Conservation (phyloP, 2,329 filamentous ascomycete species). For the Tolypocladium amazonense region DNA sequence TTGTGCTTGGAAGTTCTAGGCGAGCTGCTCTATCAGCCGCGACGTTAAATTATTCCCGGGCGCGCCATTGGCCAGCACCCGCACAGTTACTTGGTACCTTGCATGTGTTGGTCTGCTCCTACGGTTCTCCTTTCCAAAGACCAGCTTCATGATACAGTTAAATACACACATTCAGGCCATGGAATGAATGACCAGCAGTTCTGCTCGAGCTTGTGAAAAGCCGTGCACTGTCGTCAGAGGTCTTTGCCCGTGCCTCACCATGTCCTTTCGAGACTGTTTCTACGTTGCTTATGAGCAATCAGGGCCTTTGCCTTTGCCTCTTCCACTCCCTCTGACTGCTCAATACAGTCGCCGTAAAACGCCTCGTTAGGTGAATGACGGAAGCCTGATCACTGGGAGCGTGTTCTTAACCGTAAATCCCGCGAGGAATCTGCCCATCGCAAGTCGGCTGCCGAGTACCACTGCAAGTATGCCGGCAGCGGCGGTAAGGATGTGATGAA, state of each 20-base stretch:
- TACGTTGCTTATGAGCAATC: not conserved
- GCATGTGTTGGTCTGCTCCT: not conserved
- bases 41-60: not conserved
- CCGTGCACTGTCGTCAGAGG: not conserved
- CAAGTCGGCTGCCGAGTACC: no score
- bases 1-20: not conserved
- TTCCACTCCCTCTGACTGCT: not conserved
- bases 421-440: not conserved
- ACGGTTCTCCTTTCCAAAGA: not conserved
- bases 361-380: not conserved
- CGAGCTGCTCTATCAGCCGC: not conserved
- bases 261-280: not conserved
- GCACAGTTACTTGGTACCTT: not conserved
- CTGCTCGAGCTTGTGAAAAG: not conserved
- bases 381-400: no score
- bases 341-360: not conserved
- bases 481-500: not conserved
- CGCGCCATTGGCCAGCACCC: conserved; percentile 1
- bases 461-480: no score
- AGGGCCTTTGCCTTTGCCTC: not conserved
- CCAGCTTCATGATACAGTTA: not conserved
- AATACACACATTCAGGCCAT: no score
- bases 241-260: not conserved
- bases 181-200: no score
- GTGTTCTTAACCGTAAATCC: no score